Evolutionary conservation across 1,139 yeast species (phyloP), one percentile per base, ranked within the genome.

Genomic region (Kodamaea plutei): DNA sequence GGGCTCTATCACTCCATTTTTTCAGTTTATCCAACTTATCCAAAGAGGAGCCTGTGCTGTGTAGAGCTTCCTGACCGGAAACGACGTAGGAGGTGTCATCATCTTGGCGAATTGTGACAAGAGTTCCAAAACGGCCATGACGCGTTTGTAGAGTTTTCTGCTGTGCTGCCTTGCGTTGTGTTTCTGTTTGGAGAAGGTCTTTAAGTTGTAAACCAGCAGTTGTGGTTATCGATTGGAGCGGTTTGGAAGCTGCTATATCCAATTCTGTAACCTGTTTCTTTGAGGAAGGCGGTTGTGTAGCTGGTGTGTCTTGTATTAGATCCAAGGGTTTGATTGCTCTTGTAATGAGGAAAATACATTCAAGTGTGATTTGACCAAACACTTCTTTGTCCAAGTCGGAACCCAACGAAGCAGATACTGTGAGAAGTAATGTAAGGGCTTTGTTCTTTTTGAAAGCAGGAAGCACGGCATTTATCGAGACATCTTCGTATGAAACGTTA

Each of bases 41-140:
- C 31, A 85, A 57, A 6, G 48, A 33, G 10, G 48, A 42, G 18
- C 63, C 63, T 4, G 73, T 64, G 28, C 69, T 64, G 10, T 64
- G 48, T 7, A 83, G 51, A 2, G 81, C 85, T 39, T 76, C 77
- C 41, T 84, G 89, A 4, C 96, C 95, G 1, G 95, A 77, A 7
- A 68, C 56, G 0, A 87, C 76, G 10, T 85, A 76, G 16, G 84
- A 60, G 26, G 83, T 66, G 6, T 71, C 73, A 36, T 71, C 68
- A 34, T 73, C 74, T 9, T 70, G 65, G 38, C 79, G 76, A 18
- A 88, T 67, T 2, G 95, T 80, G 8, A 88, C 56, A 42, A 89
- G 63, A 0, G 97, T 79, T 1, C 98, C 98, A 61, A 91, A 91
- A 25, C 95, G 69, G 4, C 94, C 91, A 50, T 91, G 98, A 32